Base-by-base conservation (phyloP, 106 monocot genomes). In the Phalaenopsis equestris region DNA sequence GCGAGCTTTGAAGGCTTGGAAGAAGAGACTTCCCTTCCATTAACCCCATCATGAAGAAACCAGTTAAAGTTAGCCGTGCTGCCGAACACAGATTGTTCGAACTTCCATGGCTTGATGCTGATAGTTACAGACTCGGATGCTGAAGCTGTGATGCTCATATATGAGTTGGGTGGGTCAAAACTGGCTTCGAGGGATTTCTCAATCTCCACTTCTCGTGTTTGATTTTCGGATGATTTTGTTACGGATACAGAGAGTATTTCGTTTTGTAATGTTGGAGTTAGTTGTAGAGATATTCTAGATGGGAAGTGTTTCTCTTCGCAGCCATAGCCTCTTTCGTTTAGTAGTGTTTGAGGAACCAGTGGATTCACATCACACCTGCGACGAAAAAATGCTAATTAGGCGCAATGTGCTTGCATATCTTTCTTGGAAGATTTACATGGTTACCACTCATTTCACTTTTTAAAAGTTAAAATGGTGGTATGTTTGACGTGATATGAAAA, bases 101-200 rank as follows among this genome's bases (percentile, higher is more conserved):
- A 93, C 67, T 91, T 95, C 93, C 95, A 95, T 1, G 89, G 95
- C 65, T 83, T 91, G 82, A 93, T 84, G 89, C 72, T 84, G 84
- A 81, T 77, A 5, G 84, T 89, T 19, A 89, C 75, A 15, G 81
- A 88, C 73, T 95, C 95, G 2, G 84, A 81, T 3, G 89, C 65
- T 14, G 87, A 86, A 18, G 89, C 43, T 8, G 38, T 86, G 42
- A 93, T 48, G 36, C 89, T 93, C 6, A 89, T 19, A 64, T 84
- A 80, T 56, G 89, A 38, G 21, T 79, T 81, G 5, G 87, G 86
- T 10, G 93, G 93, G 2, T 91, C 89, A 30, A 93, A 91, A 30
- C 80, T 73, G 19, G 89, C 89, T 82, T 91, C 91, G 1, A 93
- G 2, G 73, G 79, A 48, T 67, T 61, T 87, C 84, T 93, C 91